Evolutionary conservation across 768 basidiomycete species (phyloP).

Genomic region (Pisolithus tinctorius): DNA sequence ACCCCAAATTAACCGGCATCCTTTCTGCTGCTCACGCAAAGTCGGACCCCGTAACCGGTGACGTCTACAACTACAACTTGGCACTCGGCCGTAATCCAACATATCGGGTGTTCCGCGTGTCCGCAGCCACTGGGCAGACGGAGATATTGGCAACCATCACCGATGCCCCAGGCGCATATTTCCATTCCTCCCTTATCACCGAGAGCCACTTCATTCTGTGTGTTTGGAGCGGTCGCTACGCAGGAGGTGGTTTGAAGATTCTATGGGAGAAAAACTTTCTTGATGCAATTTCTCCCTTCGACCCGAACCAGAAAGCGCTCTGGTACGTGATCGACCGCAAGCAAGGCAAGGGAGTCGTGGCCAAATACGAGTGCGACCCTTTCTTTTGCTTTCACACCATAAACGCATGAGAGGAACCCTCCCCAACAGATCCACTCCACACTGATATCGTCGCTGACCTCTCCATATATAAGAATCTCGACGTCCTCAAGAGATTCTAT

Average conservation of each 20-base stretch:
- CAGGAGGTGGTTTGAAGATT: constrained; percentile 23
- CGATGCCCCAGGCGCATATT: constrained; percentile 31
- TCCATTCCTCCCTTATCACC: constrained; percentile 34
- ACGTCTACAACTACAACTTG: constrained; percentile 31
- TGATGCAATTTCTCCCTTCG: constrained; percentile 27
- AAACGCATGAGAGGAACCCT: constrained; percentile 32
- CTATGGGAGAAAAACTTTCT: constrained; percentile 27
- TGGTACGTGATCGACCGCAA: constrained; percentile 35
- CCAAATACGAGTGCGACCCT: constrained; percentile 29
- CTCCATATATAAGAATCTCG: constrained; percentile 28
- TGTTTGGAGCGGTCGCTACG: constrained; percentile 28
- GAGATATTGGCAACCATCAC: constrained; percentile 30
- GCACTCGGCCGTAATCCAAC: constrained; percentile 18
- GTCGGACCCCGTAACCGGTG: constrained; percentile 29
- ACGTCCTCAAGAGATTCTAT: constrained; percentile 26
- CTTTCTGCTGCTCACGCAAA: constrained; percentile 33
- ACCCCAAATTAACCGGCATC: constrained; percentile 27
- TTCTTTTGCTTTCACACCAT: constrained; percentile 36
- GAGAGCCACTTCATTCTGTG: constrained; percentile 31
- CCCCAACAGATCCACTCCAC: constrained; percentile 16
- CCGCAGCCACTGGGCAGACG: constrained; percentile 23
- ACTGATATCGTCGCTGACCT: constrained; percentile 31
- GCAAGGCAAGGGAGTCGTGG: constrained; percentile 28
- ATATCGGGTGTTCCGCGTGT: constrained; percentile 32
- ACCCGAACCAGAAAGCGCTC: constrained; percentile 18